These are phyloP conservation scores for Eutreptiella sp. DNA, from an alignment of 208 protist genomes.

Conservation along the genomic window DNA sequence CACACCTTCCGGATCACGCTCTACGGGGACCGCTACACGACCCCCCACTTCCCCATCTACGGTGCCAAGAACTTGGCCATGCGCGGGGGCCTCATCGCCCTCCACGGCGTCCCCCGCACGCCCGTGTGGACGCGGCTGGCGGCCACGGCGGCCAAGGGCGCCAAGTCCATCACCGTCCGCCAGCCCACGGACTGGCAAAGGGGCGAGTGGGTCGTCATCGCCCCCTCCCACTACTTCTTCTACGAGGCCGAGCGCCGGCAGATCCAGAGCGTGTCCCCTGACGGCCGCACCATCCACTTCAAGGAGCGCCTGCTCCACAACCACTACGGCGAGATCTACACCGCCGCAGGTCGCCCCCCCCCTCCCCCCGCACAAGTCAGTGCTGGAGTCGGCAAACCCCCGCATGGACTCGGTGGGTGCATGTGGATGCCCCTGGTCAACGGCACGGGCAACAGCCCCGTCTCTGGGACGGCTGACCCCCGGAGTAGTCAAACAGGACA, in stretches of 20 bases:
- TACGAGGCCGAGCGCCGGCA: constrained; percentile 40
- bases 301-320: constrained; percentile 32
- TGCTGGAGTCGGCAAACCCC: too few species aligned
- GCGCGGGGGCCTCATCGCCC: constrained; percentile 13
- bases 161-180: constrained; percentile 25
- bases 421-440: too few species aligned
- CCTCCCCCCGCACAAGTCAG: neutral
- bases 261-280: constrained; percentile 27
- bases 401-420: too few species aligned
- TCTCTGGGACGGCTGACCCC: too few species aligned
- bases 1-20: constrained; percentile 41
- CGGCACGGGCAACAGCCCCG: too few species aligned
- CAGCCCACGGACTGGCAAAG: constrained; percentile 46
- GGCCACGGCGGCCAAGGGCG: constrained; percentile 1
- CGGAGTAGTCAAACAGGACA: too few species aligned
- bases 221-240: constrained; percentile 23
- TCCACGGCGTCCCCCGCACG: constrained; percentile 28
- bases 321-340: constrained; percentile 31
- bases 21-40: constrained; percentile 24
- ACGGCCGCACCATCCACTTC: constrained; percentile 35
- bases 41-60: constrained; percentile 23
- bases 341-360: neutral
- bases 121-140: constrained; percentile 31
- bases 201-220: constrained; percentile 46
- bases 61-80: constrained; percentile 34